Evolutionary conservation across 108 stramenopile genomes (phyloP).

Genomic region (Skeletonema grethae): DNA sequence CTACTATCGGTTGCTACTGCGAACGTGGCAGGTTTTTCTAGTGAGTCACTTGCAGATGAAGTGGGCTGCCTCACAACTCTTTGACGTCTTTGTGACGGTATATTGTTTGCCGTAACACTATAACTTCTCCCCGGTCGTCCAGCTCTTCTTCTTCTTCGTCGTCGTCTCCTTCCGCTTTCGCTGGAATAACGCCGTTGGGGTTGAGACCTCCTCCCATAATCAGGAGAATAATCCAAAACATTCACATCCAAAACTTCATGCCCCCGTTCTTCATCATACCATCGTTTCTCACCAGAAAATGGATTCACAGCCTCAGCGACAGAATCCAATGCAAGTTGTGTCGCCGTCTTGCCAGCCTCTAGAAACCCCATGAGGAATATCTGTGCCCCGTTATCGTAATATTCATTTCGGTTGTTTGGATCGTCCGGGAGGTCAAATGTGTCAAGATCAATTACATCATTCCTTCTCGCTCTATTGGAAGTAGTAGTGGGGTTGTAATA

Average conservation of each 20-base stretch:
- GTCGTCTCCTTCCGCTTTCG: background rate
- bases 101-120: background rate
- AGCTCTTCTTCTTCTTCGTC: background rate
- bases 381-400: constrained; percentile 43
- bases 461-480: background rate
- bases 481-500: background rate
- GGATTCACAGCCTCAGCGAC: constrained; percentile 6
- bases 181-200: constrained; percentile 3
- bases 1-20: background rate
- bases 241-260: constrained; percentile 15
- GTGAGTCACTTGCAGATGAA: background rate
- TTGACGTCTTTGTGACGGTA: background rate
- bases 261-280: constrained; percentile 28
- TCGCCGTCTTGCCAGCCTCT: constrained; percentile 42
- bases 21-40: background rate
- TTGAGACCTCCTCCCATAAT: constrained; percentile 1
- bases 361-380: constrained; percentile 48
- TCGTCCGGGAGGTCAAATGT: background rate
- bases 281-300: constrained; percentile 10
- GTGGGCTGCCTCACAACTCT: background rate
- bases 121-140: background rate
- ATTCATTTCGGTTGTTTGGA: background rate
- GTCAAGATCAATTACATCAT: constrained; percentile 16
- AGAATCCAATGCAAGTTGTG: constrained; percentile 22
- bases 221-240: constrained; percentile 19